Evolutionary conservation across 805 yeast species (phyloP).

Genomic region (Crinitomyces ghanaensis): DNA sequence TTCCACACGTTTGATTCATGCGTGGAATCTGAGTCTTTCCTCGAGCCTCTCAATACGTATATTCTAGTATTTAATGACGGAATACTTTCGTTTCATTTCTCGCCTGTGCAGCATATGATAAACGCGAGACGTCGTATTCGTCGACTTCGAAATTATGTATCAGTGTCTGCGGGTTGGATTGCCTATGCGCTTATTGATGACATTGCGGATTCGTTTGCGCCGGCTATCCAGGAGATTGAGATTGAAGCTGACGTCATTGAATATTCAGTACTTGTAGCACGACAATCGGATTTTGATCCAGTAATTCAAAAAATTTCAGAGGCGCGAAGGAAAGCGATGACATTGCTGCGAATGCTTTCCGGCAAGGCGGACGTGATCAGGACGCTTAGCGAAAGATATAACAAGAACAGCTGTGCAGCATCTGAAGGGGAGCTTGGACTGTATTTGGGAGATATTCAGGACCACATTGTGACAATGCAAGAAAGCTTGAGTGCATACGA

Average conservation of each 20-base stretch:
- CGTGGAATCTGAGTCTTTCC: constrained; percentile 64
- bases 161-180: constrained; percentile 52
- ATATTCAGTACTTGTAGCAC: constrained; percentile 72
- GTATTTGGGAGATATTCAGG: constrained; percentile 91
- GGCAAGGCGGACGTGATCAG: constrained; percentile 95
- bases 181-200: constrained; percentile 57
- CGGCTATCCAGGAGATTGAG: constrained; percentile 46
- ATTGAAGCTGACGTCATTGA: constrained; percentile 56
- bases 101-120: constrained; percentile 47
- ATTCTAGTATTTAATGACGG: constrained; percentile 53
- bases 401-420: constrained; percentile 45
- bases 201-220: constrained; percentile 55
- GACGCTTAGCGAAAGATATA: constrained; percentile 92
- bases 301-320: constrained; percentile 82
- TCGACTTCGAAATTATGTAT: constrained; percentile 50
- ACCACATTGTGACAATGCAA: constrained; percentile 92
- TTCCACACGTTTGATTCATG: constrained; percentile 94
- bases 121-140: constrained; percentile 53
- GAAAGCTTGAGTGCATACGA: constrained; percentile 84
- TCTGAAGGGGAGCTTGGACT: constrained; percentile 89
- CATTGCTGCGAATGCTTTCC: constrained; percentile 73
- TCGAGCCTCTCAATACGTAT: constrained; percentile 51
- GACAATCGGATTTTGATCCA: constrained; percentile 56
- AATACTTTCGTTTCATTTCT: constrained; percentile 46
- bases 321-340: constrained; percentile 84